Percentiles rank a stretch among this genome's conserved stretches.
These are phyloP conservation scores for Platanus orientalis DNA, from an alignment of 164 flowering plant species.

Conservation along the genomic window DNA sequence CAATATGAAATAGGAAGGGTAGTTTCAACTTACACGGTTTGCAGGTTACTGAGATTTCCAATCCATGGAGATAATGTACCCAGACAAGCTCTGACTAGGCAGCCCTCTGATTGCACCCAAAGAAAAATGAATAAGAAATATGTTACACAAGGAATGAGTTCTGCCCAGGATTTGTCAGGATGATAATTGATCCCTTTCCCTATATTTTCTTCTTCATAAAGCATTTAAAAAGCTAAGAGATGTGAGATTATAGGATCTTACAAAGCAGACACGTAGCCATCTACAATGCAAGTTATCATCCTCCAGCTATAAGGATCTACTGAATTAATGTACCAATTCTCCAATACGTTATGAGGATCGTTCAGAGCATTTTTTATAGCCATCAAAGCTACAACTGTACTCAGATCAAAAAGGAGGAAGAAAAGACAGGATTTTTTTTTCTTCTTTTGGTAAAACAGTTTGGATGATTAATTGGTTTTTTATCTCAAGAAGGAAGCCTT, in stretches of 20 bases:
- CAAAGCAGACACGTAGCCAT: constrained; percentile 82
- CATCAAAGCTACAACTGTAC: constrained; percentile 84
- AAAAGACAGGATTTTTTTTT: no score
- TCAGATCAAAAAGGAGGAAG: neutral
- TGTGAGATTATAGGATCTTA: constrained; percentile 34
- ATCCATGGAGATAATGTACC: constrained; percentile 71
- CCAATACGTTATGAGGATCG: constrained; percentile 88
- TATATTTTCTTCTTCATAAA: no score
- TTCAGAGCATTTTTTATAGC: constrained; percentile 56
- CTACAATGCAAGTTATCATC: constrained; percentile 79
- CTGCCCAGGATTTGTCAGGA: neutral
- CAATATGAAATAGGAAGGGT: neutral
- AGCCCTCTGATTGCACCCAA: constrained; percentile 59
- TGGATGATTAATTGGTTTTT: no score
- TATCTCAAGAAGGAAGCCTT: no score
- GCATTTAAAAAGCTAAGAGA: neutral
- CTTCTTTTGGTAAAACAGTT: no score
- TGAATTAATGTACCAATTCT: constrained; percentile 85
- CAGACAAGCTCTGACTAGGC: constrained; percentile 83
- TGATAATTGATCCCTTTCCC: neutral
- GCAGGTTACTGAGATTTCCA: constrained; percentile 75
- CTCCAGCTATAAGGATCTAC: constrained; percentile 99
- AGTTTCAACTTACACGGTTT: constrained; percentile 67
- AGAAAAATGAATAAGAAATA: neutral
- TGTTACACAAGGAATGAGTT: constrained; percentile 2